Evolutionary conservation across 1,284 basidiomycete species (phyloP).

Genomic region (Serendipita sp.): DNA sequence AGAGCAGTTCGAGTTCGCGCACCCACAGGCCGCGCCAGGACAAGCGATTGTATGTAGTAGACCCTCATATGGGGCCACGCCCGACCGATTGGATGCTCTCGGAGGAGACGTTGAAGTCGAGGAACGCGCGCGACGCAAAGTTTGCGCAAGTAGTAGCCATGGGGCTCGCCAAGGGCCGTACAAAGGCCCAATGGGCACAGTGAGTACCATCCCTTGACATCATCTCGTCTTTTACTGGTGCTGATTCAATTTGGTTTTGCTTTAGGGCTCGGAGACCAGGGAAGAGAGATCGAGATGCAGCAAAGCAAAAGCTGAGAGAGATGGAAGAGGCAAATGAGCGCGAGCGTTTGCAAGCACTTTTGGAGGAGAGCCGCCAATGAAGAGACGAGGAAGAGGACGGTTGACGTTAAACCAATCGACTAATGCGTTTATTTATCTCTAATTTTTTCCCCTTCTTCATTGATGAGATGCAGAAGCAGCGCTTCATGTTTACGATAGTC

Average conservation of each 20-base stretch:
- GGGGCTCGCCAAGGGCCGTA: not conserved
- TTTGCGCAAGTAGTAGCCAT: not conserved
- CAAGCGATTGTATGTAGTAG: not conserved
- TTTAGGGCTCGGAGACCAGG: not conserved
- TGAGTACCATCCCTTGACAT: no score
- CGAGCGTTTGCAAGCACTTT: not conserved
- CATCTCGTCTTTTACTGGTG: no score
- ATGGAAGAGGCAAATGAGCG: constrained; percentile 1
- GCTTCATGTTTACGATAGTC: no score
- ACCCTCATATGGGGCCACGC: not conserved
- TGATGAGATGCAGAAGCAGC: no score
- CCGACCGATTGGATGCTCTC: constrained; percentile 6
- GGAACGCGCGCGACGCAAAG: not conserved
- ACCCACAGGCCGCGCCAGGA: not conserved
- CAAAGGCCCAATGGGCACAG: not conserved
- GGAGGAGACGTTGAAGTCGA: not conserved
- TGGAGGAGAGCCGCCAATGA: not conserved
- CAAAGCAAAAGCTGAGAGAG: constrained; percentile 3
- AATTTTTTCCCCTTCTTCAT: no score
- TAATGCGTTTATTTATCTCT: no score
- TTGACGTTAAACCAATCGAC: no score
- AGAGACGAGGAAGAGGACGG: no score
- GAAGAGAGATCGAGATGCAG: constrained; percentile 2
- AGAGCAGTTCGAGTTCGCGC: not conserved
- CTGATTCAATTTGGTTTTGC: no score